Evolutionary conservation across 2,329 filamentous ascomycete genomes (phyloP).

Genomic region (Sclerotinia subarctica): DNA sequence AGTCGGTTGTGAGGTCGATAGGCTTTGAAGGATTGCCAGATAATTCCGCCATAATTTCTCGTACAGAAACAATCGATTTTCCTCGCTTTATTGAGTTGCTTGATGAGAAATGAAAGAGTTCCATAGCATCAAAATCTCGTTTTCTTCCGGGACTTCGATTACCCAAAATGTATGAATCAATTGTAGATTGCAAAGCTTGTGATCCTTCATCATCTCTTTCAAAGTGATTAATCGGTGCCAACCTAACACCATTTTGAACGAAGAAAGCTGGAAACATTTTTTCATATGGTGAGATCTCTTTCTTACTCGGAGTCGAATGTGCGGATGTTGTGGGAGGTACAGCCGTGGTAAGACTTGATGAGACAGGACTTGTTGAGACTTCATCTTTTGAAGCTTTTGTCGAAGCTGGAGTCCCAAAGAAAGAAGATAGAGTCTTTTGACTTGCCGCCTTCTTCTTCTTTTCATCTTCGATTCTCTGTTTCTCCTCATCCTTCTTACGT

Average conservation of each 20-base stretch:
- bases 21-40: slow-evolving; percentile 30
- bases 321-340: slow-evolving; percentile 15
- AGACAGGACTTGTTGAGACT: slow-evolving; percentile 32
- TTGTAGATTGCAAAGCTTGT: slow-evolving; percentile 47
- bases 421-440: slow-evolving; percentile 42
- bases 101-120: slow-evolving; percentile 47
- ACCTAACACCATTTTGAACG: slow-evolving; percentile 65
- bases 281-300: slow-evolving; percentile 43
- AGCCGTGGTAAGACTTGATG: slow-evolving; percentile 24
- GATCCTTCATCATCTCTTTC: slow-evolving; percentile 57
- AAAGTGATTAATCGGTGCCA: slow-evolving; percentile 58
- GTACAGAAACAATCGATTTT: slow-evolving; percentile 29
- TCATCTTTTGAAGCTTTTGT: slow-evolving; percentile 24
- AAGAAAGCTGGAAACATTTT: slow-evolving; percentile 80
- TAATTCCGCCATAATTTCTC: slow-evolving; percentile 37
- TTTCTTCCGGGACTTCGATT: slow-evolving; percentile 46
- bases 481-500: slow-evolving; percentile 39
- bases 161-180: slow-evolving; percentile 52
- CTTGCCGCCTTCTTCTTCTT: slow-evolving; percentile 47
- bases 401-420: slow-evolving; percentile 28
- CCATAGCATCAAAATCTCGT: slow-evolving; percentile 45
- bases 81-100: slow-evolving; percentile 44
- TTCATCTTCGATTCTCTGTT: slow-evolving; percentile 46
- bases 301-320: slow-evolving; percentile 36
- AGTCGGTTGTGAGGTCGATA: slow-evolving; percentile 37